Percentiles rank a stretch among this genome's conserved stretches.
Conservation (phyloP, 805 yeast species). For the Sporopachydermia quercuum region DNA sequence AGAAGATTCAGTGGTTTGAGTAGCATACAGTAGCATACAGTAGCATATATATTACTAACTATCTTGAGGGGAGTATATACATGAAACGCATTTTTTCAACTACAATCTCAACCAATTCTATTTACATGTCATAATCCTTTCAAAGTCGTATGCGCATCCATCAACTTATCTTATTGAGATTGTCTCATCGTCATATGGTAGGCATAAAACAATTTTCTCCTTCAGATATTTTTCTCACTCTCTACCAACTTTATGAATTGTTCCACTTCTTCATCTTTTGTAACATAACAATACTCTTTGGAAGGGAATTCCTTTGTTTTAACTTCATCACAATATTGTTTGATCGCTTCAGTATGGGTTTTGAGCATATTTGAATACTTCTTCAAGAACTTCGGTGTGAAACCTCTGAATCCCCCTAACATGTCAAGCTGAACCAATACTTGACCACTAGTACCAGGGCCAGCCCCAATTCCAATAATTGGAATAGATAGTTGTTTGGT, state of each 20-base stretch:
- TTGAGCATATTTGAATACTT: slow-evolving; percentile 39
- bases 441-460: slow-evolving; percentile 71
- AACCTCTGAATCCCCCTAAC: slow-evolving; percentile 46
- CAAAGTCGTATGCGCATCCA: too few species aligned
- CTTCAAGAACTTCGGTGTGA: slow-evolving; percentile 61
- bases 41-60: too few species aligned
- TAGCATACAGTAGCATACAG: too few species aligned
- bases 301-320: slow-evolving; percentile 42
- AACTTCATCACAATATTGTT: slow-evolving; percentile 46
- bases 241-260: slow-evolving; percentile 22
- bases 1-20: too few species aligned
- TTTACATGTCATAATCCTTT: too few species aligned
- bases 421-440: slow-evolving; percentile 79
- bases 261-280: slow-evolving; percentile 46
- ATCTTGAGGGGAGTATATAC: too few species aligned
- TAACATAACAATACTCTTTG: slow-evolving; percentile 49
- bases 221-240: slow-evolving; percentile 2
- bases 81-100: too few species aligned
- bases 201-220: too few species aligned
- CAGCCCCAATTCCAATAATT: slow-evolving; percentile 94
- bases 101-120: too few species aligned
- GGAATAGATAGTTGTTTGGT: slow-evolving; percentile 53
- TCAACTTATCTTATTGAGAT: too few species aligned
- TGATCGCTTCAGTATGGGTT: slow-evolving; percentile 35
- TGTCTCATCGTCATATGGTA: too few species aligned